Percentiles rank a stretch among this genome's conserved stretches.
phyloP scores from a whole-genome alignment of 805 yeast genomes.

The Clavispora vitiphila region DNA sequence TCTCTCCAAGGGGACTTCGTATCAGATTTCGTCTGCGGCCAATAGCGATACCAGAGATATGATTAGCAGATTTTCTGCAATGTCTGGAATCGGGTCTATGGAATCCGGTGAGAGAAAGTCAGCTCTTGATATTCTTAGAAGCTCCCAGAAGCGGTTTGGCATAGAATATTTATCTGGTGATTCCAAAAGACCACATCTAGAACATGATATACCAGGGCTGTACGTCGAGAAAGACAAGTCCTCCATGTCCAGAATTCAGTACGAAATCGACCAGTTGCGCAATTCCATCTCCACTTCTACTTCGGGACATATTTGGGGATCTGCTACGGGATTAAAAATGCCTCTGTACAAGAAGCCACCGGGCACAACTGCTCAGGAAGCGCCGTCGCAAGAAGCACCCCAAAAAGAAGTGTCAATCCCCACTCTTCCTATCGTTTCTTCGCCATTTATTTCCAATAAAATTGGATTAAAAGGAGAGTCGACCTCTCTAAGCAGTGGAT shows the following conservation, averaged over 20 bases:
- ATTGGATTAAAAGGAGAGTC: constrained; percentile 2
- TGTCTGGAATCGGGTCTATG: not conserved
- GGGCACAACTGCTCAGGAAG: not conserved
- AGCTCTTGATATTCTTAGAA: constrained; percentile 1
- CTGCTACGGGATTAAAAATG: constrained; percentile 9
- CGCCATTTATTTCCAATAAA: constrained; percentile 16
- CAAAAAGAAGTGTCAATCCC: not conserved
- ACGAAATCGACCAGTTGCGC: constrained; percentile 2
- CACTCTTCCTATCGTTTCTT: not conserved
- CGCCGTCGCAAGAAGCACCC: constrained; percentile 2
- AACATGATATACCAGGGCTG: not conserved
- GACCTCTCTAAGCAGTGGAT: not conserved
- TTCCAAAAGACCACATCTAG: not conserved
- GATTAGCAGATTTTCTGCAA: not conserved
- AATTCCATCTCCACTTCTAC: constrained; percentile 2
- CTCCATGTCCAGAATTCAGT: constrained; percentile 1
- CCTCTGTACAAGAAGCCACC: constrained; percentile 13
- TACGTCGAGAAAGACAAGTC: constrained; percentile 1
- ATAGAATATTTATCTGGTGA: constrained; percentile 3
- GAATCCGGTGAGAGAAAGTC: not conserved
- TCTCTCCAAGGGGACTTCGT: constrained; percentile 6
- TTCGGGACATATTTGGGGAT: constrained; percentile 2
- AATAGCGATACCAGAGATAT: not conserved
- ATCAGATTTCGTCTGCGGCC: not conserved
- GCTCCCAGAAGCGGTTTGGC: constrained; percentile 4